Evolutionary conservation across 768 basidiomycete genomes (phyloP).

Genomic region (Dacryopinax primogenitus): DNA sequence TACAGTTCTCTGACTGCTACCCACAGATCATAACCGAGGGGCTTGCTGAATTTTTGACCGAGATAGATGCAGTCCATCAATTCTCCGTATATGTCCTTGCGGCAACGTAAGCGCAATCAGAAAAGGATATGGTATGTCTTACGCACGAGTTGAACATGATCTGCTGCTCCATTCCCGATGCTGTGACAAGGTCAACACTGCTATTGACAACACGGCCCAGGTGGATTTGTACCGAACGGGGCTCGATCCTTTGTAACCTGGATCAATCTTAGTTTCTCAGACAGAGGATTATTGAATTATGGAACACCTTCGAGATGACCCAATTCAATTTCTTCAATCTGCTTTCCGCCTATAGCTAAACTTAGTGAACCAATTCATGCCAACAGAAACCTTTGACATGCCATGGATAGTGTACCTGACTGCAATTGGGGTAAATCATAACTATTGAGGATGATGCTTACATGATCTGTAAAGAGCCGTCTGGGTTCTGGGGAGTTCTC

Average conservation of each 20-base stretch:
- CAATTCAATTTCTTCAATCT: slow-evolving; percentile 73
- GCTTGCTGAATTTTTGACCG: slow-evolving; percentile 59
- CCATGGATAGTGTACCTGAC: slow-evolving; percentile 78
- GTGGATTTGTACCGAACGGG: slow-evolving; percentile 48
- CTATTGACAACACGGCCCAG: not conserved
- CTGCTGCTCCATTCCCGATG: slow-evolving; percentile 92
- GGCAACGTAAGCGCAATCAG: slow-evolving; percentile 11
- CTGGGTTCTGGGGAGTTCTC: slow-evolving; percentile 42
- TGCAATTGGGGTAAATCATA: not conserved
- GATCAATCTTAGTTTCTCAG: too few relatives aligned
- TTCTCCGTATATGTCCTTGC: slow-evolving; percentile 87
- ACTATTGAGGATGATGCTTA: slow-evolving; percentile 22
- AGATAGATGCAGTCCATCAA: slow-evolving; percentile 94
- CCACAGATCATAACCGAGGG: slow-evolving; percentile 44
- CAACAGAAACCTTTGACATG: not conserved
- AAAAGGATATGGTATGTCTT: slow-evolving; percentile 3
- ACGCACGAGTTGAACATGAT: slow-evolving; percentile 74
- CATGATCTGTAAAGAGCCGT: slow-evolving; percentile 93
- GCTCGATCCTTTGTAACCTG: slow-evolving; percentile 33
- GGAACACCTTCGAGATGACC: slow-evolving; percentile 64
- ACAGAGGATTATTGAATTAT: too few relatives aligned
- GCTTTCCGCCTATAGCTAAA: slow-evolving; percentile 44
- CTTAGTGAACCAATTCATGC: not conserved
- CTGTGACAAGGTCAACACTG: slow-evolving; percentile 25
- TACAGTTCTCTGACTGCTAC: slow-evolving; percentile 62